These are phyloP conservation scores for Rutstroemia sp. DNA, from an alignment of 2,329 filamentous ascomycete species.

Conservation along the genomic window DNA sequence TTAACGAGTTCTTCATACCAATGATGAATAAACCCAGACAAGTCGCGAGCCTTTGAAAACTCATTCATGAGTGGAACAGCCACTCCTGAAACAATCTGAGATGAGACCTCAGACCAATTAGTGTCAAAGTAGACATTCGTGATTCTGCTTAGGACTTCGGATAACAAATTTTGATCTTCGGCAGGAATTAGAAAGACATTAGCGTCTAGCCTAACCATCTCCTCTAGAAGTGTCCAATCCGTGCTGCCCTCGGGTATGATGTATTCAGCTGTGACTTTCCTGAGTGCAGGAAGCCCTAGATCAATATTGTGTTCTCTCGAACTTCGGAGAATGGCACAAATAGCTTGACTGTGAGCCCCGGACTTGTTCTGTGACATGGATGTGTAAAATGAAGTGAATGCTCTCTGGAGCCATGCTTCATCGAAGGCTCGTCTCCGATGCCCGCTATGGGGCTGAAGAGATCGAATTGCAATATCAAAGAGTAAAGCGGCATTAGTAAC, in stretches of 20 bases:
- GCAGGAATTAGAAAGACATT: constrained; percentile 37
- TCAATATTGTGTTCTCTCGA: constrained; percentile 30
- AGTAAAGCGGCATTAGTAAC: constrained; percentile 35
- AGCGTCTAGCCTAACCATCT: constrained; percentile 38
- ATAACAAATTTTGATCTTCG: constrained; percentile 24
- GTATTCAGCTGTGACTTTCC: constrained; percentile 27
- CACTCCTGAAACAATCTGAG: constrained; percentile 29
- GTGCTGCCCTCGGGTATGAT: constrained; percentile 20
- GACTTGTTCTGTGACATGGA: constrained; percentile 18
- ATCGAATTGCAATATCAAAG: constrained; percentile 38
- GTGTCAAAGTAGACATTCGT: constrained; percentile 20
- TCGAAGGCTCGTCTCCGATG: constrained; percentile 39
- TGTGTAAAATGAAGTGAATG: constrained; percentile 33
- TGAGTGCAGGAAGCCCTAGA: constrained; percentile 30
- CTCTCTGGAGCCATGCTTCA: constrained; percentile 40
- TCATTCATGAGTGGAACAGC: constrained; percentile 35
- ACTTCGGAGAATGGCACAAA: constrained; percentile 29
- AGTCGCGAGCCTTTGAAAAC: constrained; percentile 35
- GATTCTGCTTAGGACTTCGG: constrained; percentile 29
- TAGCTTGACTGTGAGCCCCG: constrained; percentile 20
- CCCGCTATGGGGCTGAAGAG: constrained; percentile 35
- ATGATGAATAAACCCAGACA: constrained; percentile 33
- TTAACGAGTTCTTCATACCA: constrained; percentile 31
- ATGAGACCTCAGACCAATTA: constrained; percentile 16
- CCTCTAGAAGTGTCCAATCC: constrained; percentile 36